phyloP scores from a whole-genome alignment of 345 rosid genomes.

The Microthlaspi erraticum region DNA sequence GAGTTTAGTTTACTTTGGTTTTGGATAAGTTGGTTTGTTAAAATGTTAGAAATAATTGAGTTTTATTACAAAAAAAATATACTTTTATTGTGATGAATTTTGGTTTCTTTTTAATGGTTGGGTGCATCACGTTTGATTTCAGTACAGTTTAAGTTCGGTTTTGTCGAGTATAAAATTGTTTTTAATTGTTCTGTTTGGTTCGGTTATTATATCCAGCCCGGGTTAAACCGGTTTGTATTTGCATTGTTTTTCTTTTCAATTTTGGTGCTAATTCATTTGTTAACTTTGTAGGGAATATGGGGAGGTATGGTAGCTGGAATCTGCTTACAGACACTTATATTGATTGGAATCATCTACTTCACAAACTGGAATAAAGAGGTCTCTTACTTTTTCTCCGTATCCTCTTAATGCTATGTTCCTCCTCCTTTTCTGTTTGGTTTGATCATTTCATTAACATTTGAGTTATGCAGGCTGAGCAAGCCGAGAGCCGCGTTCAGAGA shows the following conservation, averaged over 20 bases:
- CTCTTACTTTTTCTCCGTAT: slow-evolving; percentile 12
- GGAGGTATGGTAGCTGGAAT: slow-evolving; percentile 95
- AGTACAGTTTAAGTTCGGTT: neutral
- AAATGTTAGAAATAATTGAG: no score
- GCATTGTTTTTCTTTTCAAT: neutral
- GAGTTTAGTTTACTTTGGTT: neutral
- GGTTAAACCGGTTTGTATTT: neutral
- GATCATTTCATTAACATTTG: neutral
- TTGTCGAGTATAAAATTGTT: neutral
- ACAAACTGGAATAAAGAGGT: slow-evolving; percentile 91
- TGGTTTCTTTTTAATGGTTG: neutral
- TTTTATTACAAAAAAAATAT: no score
- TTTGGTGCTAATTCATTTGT: slow-evolving; percentile 1
- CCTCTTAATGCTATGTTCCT: neutral
- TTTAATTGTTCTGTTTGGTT: neutral
- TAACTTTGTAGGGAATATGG: slow-evolving; percentile 80
- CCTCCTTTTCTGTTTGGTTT: slow-evolving; percentile 1
- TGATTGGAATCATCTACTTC: slow-evolving; percentile 61
- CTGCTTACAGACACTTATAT: slow-evolving; percentile 67
- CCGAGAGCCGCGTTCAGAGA: slow-evolving; percentile 67
- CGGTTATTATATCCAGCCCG: neutral
- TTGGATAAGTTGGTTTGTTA: no score
- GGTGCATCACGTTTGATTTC: neutral
- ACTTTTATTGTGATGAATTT: neutral
- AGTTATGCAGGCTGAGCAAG: slow-evolving; percentile 68